phyloP scores from a whole-genome alignment of 2,329 filamentous ascomycete species.

The Monilinia vaccinii-corymbosi region DNA sequence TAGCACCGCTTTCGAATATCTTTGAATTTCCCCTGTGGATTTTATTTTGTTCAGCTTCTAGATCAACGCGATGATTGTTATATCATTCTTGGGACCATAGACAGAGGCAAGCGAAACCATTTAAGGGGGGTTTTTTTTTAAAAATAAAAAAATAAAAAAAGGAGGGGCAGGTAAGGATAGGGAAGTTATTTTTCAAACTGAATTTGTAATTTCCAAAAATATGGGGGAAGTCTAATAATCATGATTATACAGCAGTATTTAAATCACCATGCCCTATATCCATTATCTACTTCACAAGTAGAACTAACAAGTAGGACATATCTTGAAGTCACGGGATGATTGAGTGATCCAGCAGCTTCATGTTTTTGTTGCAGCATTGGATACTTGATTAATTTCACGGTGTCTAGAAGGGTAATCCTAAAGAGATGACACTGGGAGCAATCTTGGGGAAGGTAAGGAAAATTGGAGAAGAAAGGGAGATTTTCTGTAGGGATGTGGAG shows the following conservation, averaged over 20 bases:
- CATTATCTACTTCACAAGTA: not conserved
- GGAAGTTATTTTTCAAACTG: not conserved
- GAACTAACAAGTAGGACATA: not conserved
- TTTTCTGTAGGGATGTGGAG: not conserved
- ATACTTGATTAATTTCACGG: too few species aligned
- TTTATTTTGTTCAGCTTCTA: too few species aligned
- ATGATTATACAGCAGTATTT: not conserved
- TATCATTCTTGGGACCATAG: not conserved
- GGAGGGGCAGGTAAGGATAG: too few species aligned
- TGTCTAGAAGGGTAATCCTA: too few species aligned
- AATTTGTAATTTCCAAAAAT: not conserved
- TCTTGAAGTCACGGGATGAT: not conserved
- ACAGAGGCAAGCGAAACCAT: not conserved
- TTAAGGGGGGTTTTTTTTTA: too few species aligned
- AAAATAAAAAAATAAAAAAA: too few species aligned
- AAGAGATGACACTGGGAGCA: not conserved
- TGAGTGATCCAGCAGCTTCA: not conserved
- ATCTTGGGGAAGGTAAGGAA: not conserved
- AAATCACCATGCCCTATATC: not conserved
- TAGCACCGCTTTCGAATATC: not conserved
- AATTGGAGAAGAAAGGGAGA: not conserved
- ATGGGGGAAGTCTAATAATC: not conserved
- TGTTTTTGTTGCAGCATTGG: too few species aligned
- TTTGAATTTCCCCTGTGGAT: too few species aligned
- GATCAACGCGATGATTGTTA: too few species aligned